Conservation (phyloP, 768 basidiomycete species). For the Leucocoprinus sp. region DNA sequence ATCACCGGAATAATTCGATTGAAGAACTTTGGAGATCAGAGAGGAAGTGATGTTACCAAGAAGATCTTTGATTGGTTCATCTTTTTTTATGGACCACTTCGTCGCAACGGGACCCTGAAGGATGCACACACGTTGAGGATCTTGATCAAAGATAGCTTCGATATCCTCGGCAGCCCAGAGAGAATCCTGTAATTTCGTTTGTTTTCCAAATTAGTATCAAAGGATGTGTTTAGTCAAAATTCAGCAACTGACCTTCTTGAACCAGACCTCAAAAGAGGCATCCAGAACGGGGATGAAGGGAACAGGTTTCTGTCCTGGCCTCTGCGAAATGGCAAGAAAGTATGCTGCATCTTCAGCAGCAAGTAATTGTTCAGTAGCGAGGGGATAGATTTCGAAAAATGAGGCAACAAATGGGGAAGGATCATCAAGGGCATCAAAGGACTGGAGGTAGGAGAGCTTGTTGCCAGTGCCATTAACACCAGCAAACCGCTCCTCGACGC, state of each 20-base stretch:
- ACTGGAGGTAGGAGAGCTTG: conserved; percentile 80
- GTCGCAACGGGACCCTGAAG: conserved; percentile 95
- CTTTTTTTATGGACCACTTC: conserved; percentile 78
- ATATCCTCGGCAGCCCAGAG: conserved; percentile 98
- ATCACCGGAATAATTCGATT: conserved; percentile 73
- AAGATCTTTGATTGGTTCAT: conserved; percentile 90
- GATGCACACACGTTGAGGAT: conserved; percentile 96
- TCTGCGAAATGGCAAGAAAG: conserved; percentile 93
- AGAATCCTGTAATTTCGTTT: conserved; percentile 61
- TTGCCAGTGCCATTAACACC: conserved; percentile 68
- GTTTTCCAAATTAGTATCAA: conserved; percentile 13
- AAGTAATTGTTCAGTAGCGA: conserved; percentile 78
- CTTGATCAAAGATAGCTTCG: conserved; percentile 97
- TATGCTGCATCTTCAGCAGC: conserved; percentile 91
- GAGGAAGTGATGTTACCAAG: conserved; percentile 78
- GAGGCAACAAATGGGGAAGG: conserved; percentile 66
- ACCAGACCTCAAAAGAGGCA: conserved; percentile 94
- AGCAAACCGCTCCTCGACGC: conserved; percentile 92
- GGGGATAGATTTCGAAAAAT: conserved; percentile 83
- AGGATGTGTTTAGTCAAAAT: conserved; percentile 13
- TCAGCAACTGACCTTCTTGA: conserved; percentile 76
- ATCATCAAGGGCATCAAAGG: conserved; percentile 77
- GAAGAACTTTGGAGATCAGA: conserved; percentile 73
- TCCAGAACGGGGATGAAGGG: conserved; percentile 98
- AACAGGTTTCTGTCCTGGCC: conserved; percentile 95